Evolutionary conservation across 2,329 filamentous ascomycete genomes (phyloP).

Genomic region (Trichoderma lentiforme): DNA sequence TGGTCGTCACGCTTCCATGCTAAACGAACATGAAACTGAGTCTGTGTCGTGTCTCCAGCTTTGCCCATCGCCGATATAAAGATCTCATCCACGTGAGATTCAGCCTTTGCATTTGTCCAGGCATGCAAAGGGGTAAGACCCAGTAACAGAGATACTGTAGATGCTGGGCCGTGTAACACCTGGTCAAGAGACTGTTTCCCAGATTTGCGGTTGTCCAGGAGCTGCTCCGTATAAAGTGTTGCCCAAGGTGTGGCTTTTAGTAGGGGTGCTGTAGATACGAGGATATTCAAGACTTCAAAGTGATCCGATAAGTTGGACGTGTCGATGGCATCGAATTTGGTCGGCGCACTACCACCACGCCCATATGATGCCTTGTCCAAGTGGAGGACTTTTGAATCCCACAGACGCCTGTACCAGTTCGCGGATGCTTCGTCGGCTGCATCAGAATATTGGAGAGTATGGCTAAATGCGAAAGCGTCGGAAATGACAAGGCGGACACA

Average conservation of each 20-base stretch:
- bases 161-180: conserved; percentile 46
- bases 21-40: conserved; percentile 30
- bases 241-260: conserved; percentile 43
- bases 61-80: conserved; percentile 18
- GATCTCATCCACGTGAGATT: conserved; percentile 40
- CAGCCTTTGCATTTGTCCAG: conserved; percentile 46
- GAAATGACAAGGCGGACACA: conserved; percentile 45
- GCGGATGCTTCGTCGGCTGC: conserved; percentile 31
- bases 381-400: conserved; percentile 37
- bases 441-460: conserved; percentile 46
- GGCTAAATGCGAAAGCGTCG: conserved; percentile 51
- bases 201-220: conserved; percentile 33
- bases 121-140: conserved; percentile 49
- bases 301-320: conserved; percentile 45
- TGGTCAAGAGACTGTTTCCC: conserved; percentile 34
- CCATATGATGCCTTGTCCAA: conserved; percentile 44
- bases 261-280: conserved; percentile 45
- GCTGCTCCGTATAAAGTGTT: conserved; percentile 47
- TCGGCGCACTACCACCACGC: conserved; percentile 33
- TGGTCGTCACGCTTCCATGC: conserved; percentile 37
- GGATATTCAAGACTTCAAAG: conserved; percentile 36
- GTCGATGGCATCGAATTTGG: conserved; percentile 54
- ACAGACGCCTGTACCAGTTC: conserved; percentile 42
- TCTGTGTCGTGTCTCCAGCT: neutral
- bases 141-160: conserved; percentile 47